Percentiles rank a stretch among this genome's conserved stretches.
These are phyloP conservation scores for Phytophthora pisi DNA, from an alignment of 352 stramenopile genomes.

Conservation along the genomic window DNA sequence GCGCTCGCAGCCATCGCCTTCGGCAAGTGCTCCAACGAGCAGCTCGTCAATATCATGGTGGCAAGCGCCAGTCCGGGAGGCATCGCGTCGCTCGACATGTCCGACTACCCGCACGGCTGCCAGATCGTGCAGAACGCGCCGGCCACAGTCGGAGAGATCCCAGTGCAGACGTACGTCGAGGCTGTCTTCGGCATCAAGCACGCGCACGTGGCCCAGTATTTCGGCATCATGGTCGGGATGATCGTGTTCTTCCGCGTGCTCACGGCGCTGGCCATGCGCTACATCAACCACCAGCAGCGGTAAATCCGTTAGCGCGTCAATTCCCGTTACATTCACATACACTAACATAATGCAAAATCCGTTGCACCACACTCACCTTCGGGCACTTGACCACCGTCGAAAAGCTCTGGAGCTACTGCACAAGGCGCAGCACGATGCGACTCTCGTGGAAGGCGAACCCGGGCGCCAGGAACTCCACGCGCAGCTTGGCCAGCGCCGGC, in stretches of 20 bases:
- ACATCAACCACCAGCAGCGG: constrained; percentile 48
- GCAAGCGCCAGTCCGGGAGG: constrained; percentile 11
- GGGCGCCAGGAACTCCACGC: constrained; percentile 47
- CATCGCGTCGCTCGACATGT: constrained; percentile 20
- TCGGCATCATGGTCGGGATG: constrained; percentile 38
- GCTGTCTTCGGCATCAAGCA: constrained; percentile 51
- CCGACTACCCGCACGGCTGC: constrained; percentile 33
- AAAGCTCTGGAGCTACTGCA: constrained; percentile 21
- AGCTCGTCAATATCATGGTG: constrained; percentile 26
- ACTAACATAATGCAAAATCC: constrained; percentile 8
- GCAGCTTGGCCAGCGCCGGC: constrained; percentile 38
- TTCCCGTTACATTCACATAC: background rate
- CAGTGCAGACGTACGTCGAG: constrained; percentile 45
- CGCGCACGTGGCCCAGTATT: constrained; percentile 37
- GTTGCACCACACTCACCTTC: background rate
- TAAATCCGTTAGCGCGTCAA: constrained; percentile 9
- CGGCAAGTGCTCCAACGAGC: constrained; percentile 36
- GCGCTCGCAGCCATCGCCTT: constrained; percentile 41
- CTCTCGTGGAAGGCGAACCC: constrained; percentile 55
- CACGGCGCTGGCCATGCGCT: constrained; percentile 46
- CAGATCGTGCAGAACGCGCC: constrained; percentile 42
- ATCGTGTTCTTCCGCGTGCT: constrained; percentile 50
- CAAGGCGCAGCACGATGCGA: constrained; percentile 41
- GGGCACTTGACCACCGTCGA: background rate
- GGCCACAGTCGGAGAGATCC: constrained; percentile 27